Conservation (phyloP, 441 rosid genomes). For the Populus hybrid region DNA sequence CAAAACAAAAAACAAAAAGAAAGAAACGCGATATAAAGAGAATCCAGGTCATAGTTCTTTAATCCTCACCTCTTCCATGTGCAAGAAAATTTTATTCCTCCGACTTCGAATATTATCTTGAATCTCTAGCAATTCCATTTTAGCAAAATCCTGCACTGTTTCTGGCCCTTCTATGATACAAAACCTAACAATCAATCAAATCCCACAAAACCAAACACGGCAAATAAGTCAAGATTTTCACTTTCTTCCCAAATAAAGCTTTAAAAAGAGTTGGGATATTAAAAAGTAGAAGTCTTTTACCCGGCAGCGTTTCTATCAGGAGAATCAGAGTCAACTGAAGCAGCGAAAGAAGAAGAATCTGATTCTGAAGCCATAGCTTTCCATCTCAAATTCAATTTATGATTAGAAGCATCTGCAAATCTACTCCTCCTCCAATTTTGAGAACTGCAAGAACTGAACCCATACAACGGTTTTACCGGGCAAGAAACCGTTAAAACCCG, state of each 20-base stretch:
- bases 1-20: neutral
- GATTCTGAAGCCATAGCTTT: conserved; percentile 52
- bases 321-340: conserved; percentile 54
- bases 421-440: conserved; percentile 15
- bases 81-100: conserved; percentile 92
- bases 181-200: conserved; percentile 47
- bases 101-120: conserved; percentile 91
- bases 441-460: conserved; percentile 10
- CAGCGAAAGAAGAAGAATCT: conserved; percentile 46
- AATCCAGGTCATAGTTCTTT: neutral
- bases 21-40: neutral
- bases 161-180: conserved; percentile 99
- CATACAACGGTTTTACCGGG: conserved; percentile 31
- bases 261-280: neutral
- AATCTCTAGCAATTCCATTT: conserved; percentile 89
- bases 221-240: neutral
- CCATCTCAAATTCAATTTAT: conserved; percentile 39
- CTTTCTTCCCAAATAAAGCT: neutral
- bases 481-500: conserved; percentile 54
- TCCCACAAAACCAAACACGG: neutral
- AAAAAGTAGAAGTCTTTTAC: conserved; percentile 12
- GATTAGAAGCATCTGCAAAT: conserved; percentile 20
- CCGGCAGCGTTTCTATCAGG: conserved; percentile 50
- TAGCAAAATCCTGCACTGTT: conserved; percentile 84
- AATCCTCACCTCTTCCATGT: conserved; percentile 83